Evolutionary conservation across 2,329 filamentous ascomycete genomes (phyloP), one percentile per base, ranked within the genome.

Genomic region (Penicillium verrucosum): DNA sequence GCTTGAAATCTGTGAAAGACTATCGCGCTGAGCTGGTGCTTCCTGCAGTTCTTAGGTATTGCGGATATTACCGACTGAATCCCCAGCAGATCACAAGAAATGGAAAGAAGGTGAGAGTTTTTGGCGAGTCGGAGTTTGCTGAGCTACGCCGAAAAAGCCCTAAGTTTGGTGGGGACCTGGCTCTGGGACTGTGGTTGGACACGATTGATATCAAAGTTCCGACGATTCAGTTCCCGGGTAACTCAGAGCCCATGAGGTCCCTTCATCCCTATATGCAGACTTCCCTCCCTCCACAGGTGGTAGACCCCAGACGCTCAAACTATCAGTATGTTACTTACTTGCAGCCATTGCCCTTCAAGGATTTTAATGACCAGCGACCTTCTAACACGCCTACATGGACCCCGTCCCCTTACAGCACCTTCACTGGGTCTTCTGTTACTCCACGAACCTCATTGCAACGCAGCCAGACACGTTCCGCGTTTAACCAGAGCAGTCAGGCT

Each of bases 311-410:
- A 9, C 41, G 54, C 21, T 52, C 54, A 23, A 56, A 56, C 23
- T 56, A 56, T 29, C 54, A 56, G 23, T 56, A 56, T 23, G 48
- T 46, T 11, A 56, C 41, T 32, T 56, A 52, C 41, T 32, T 56
- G 34, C 54, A 56, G 48, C 54, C 54, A 10, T 43, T 52, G 10
- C 54, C 54, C 9, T 56, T 56, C 7, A 18, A 34, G 10, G 14
- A 34, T 10, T 52, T 41, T 16, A 42, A 18, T 23, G 9, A 41
- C 1, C 54, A 56, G 42, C 16, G 5, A 32, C 36, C n/a, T 36
- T 18, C 21, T 38, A 42, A 41, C 23, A 34, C 34, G 16, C 42
- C 42, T 21, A 34, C 16, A 29, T 47, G 44, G 44, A 47, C 14
- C 18, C 30, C 44, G 5, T 47, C 44, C 3, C 44, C 44, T 1